Evolutionary conservation across 257 asterid species (phyloP).

Genomic region (Solanum lignicaule): DNA sequence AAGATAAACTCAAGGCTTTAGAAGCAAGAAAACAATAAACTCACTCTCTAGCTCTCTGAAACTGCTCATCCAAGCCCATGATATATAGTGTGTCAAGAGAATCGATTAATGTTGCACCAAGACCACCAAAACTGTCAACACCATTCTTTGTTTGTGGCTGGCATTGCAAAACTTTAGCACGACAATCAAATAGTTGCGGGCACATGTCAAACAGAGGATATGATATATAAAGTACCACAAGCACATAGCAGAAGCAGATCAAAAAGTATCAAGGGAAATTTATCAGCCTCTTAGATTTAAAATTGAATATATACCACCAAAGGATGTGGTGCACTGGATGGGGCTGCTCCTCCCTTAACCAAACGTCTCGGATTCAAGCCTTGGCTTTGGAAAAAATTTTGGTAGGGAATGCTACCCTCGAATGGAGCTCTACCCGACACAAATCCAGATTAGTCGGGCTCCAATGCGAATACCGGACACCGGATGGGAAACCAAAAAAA

Average conservation of each 20-base stretch:
- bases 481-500: background rate
- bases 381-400: background rate
- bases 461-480: background rate
- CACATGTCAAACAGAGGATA: background rate
- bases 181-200: background rate
- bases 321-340: background rate
- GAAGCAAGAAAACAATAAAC: constrained; percentile 17
- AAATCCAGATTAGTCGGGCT: background rate
- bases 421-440: background rate
- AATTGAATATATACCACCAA: background rate
- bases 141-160: constrained; percentile 92
- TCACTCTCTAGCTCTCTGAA: constrained; percentile 91
- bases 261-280: background rate
- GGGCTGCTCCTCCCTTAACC: background rate
- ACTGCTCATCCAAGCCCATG: constrained; percentile 94
- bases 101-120: constrained; percentile 95
- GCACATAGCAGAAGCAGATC: background rate
- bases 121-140: constrained; percentile 97
- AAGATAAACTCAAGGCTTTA: background rate
- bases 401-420: background rate
- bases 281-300: background rate
- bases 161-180: constrained; percentile 14
- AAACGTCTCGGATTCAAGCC: background rate
- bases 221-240: background rate
- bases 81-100: constrained; percentile 90